These are phyloP conservation scores for Coemansia sp. DNA, from an alignment of 192 early-diverging fungal genomes.

Conservation along the genomic window DNA sequence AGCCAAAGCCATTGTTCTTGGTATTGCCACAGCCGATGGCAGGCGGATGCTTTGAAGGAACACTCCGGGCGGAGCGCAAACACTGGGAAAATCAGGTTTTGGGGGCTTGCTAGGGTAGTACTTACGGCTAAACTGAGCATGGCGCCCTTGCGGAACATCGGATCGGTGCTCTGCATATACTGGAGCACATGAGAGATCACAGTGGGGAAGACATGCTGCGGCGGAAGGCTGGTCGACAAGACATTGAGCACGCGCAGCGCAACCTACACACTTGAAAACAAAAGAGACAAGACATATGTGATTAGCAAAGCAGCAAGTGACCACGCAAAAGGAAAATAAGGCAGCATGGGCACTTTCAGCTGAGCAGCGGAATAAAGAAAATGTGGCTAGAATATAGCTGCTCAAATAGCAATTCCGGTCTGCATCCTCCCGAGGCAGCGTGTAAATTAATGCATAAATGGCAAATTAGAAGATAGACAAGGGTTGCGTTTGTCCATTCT, in stretches of 20 bases:
- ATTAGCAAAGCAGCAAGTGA: conserved; percentile 2
- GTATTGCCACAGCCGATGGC: background rate
- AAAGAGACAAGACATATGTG: background rate
- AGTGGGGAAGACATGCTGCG: conserved; percentile 83
- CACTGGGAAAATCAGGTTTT: background rate
- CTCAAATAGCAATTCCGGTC: background rate
- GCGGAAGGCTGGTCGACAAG: conserved; percentile 78
- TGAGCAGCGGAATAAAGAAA: background rate
- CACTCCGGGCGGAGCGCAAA: background rate
- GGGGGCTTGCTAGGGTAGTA: conserved; percentile 9
- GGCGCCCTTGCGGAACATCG: conserved; percentile 75
- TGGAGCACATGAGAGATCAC: conserved; percentile 68
- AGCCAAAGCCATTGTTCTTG: background rate
- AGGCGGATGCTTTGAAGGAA: background rate
- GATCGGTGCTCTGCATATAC: conserved; percentile 77
- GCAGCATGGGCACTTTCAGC: background rate
- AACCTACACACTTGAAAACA: conserved; percentile 35
- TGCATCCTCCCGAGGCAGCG: background rate
- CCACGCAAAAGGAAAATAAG: background rate
- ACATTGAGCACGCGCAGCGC: conserved; percentile 72
- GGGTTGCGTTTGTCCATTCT: background rate
- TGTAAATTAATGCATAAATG: background rate
- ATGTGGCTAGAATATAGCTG: background rate
- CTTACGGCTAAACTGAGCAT: conserved; percentile 82
- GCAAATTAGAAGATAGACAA: background rate